Percentiles rank a stretch among this genome's conserved stretches.
Evolutionary conservation across 768 basidiomycete genomes (phyloP).

Genomic region (Xerocomellus chrysenteron): DNA sequence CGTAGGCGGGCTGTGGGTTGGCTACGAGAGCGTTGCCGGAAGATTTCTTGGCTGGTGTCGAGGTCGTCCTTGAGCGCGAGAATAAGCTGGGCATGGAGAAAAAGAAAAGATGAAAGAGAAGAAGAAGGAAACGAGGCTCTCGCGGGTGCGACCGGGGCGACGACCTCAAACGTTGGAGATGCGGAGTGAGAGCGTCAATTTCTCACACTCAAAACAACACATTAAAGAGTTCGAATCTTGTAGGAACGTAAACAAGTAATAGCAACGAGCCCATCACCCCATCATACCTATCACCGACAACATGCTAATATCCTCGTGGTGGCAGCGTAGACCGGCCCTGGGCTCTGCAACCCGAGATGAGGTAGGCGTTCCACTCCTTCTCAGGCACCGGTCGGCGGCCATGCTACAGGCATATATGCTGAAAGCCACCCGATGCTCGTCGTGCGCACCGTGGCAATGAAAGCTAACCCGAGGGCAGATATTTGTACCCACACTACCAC

Average conservation of each 20-base stretch:
- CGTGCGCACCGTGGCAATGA: neutral
- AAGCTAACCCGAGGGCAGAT: constrained; percentile 9
- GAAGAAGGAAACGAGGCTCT: neutral
- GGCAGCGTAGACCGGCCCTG: too few relatives aligned
- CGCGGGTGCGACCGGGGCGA: constrained; percentile 12
- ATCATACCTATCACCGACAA: too few relatives aligned
- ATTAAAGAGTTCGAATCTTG: too few relatives aligned
- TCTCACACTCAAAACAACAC: constrained; percentile 29
- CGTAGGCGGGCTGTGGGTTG: constrained; percentile 33
- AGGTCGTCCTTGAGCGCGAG: constrained; percentile 65
- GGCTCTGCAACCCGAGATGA: too few relatives aligned
- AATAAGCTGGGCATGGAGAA: constrained; percentile 70
- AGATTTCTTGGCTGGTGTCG: constrained; percentile 49
- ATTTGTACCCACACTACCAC: constrained; percentile 1
- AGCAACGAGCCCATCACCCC: neutral
- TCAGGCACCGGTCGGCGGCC: neutral
- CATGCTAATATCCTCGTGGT: neutral
- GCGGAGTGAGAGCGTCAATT: constrained; percentile 12
- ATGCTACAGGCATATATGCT: too few relatives aligned
- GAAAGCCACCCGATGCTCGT: neutral
- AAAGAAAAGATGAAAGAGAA: neutral
- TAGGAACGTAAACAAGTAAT: too few relatives aligned
- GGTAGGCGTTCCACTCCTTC: neutral
- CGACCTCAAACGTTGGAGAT: constrained; percentile 16
- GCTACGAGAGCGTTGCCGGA: constrained; percentile 6